A percentile compares a stretch with the other conserved stretches of the same genome.
These are phyloP conservation scores for Bisporella sp. DNA, from an alignment of 2,329 filamentous ascomycete species.

Conservation along the genomic window DNA sequence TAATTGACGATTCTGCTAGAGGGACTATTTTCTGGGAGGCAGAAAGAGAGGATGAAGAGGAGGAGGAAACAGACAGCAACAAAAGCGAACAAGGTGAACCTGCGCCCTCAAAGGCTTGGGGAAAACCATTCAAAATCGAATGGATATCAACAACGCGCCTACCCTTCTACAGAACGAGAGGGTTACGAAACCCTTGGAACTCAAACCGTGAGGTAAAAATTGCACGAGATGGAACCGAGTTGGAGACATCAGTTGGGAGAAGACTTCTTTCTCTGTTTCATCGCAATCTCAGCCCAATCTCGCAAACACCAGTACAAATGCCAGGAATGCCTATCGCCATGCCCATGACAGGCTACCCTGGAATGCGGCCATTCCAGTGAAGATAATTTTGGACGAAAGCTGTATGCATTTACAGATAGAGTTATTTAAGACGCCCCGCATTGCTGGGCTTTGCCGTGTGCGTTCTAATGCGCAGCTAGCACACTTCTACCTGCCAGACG, in stretches of 20 bases:
- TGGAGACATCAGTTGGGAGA: conserved; percentile 76
- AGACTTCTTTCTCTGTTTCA: conserved; percentile 76
- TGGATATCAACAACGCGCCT: conserved; percentile 81
- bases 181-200: conserved; percentile 89
- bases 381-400: no score
- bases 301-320: conserved; percentile 11
- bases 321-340: conserved; percentile 13
- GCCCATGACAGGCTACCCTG: no score
- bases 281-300: conserved; percentile 29
- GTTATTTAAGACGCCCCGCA: no score
- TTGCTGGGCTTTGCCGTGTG: no score
- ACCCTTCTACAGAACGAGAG: conserved; percentile 83
- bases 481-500: no score
- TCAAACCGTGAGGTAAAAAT: conserved; percentile 94
- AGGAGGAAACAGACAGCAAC: conserved; percentile 31
- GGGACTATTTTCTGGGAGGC: conserved; percentile 97
- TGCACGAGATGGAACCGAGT: conserved; percentile 85
- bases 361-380: no score
- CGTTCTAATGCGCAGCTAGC: no score
- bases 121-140: conserved; percentile 84
- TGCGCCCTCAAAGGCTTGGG: conserved; percentile 52
- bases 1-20: conserved; percentile 88
- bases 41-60: conserved; percentile 50
- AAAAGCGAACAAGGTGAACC: conserved; percentile 33
- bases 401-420: no score